Evolutionary conservation across 2,329 filamentous ascomycete genomes (phyloP), one percentile per base, ranked within the genome.

Genomic region (Diaporthe longicolla): DNA sequence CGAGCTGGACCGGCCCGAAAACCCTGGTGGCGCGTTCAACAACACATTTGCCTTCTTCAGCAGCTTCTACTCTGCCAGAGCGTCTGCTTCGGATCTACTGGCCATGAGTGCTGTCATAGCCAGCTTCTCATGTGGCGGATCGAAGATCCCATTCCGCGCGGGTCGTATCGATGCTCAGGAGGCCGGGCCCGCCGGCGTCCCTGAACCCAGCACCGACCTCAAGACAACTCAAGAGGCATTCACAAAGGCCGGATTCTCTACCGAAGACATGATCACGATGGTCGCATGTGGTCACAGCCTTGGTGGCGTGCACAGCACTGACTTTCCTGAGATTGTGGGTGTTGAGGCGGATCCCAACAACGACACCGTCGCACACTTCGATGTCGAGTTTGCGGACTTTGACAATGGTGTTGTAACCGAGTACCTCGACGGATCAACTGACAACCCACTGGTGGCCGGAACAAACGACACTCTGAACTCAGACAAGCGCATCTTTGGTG

Each of bases 331-430:
- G 29, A 66, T 66, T 5, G 63, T 66, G 45, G 63, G 63, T 8
- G 63, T 66, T 54, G 81, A 83, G 4, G 77, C 63, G 21, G 45
- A 82, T 19, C 83, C 82, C 6, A 79, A 79, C 19, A 78, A 79
- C 45, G 78, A 83, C 71, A 82, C 86, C 61, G 83, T 82, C 21
- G 79, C 65, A 32, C 63, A 66, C 32, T 81, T 66, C 52, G 82
- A 83, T 21, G 79, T 81, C 1, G 77, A 78, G 1, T 77, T 77
- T 19, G 73, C 76, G 29, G 73, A 77, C 3, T 87, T 88, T 61
- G 86, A 88, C 70, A 85, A 85, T 50, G 81, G 78, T 0, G 80
- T 88, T 59, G 85, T 84, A 5, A 82, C 81, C 0, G 84, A 87
- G 72, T 88, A 85, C 63, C 66, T 88, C 11, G 79, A 80, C 24